Percentiles rank a stretch among this genome's conserved stretches.
Conservation (phyloP, 129 eudicot species). For the Chrysanthemum seticuspe region DNA sequence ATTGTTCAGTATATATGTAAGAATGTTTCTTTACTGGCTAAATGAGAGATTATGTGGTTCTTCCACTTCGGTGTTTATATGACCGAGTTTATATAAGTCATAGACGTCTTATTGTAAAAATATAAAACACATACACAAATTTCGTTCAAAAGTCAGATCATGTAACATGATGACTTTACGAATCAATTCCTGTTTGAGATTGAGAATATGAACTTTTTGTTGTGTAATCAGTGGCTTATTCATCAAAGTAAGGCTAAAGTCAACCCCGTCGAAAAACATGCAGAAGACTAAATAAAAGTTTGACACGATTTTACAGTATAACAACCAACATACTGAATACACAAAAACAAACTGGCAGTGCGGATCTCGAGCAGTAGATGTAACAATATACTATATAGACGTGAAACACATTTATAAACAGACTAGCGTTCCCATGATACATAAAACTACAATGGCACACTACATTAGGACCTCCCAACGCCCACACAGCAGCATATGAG, state of each 20-base stretch:
- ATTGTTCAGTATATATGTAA: no score
- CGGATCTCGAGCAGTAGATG: slow-evolving; percentile 1
- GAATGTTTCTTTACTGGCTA: no score
- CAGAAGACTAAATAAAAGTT: neutral
- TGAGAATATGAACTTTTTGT: neutral
- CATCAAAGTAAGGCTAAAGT: neutral
- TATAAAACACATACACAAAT: no score
- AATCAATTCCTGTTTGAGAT: neutral
- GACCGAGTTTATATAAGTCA: no score
- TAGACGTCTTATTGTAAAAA: no score
- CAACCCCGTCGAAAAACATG: neutral
- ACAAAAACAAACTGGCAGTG: neutral
- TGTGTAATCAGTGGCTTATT: neutral
- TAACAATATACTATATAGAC: neutral
- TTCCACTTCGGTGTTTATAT: no score
- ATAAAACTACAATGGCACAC: slow-evolving; percentile 19
- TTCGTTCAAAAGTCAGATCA: neutral
- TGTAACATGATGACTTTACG: neutral
- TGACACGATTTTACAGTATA: neutral
- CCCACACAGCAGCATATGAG: neutral
- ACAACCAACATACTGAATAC: neutral
- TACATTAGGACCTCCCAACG: slow-evolving; percentile 19
- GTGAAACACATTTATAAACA: slow-evolving; percentile 14
- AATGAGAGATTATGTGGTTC: no score
- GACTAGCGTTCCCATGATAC: slow-evolving; percentile 14